Conservation (phyloP, 352 stramenopile genomes). For the Peronospora farinosa region DNA sequence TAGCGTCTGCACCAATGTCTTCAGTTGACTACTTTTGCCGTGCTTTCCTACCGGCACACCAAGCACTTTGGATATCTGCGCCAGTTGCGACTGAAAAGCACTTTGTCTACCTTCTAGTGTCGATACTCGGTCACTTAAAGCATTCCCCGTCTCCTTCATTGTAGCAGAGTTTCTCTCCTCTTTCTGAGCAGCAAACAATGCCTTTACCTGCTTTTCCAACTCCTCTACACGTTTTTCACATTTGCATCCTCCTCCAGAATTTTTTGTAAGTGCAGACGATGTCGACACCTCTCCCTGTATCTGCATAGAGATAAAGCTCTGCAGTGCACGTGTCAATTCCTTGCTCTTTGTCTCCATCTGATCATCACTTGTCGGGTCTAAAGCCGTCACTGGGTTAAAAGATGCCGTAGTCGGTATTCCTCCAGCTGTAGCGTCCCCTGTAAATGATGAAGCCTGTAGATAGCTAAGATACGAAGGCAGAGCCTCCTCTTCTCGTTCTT, state of each 20-base stretch:
- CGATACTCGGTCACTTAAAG: conserved; percentile 59
- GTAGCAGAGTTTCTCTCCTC: conserved; percentile 1
- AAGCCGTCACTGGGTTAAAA: conserved; percentile 1
- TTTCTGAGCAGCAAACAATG: conserved; percentile 18
- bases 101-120: conserved; percentile 71
- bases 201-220: conserved; percentile 50
- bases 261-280: neutral
- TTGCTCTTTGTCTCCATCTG: conserved; percentile 39
- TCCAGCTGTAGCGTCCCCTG: conserved; percentile 5
- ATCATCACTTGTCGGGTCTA: neutral
- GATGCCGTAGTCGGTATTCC: neutral
- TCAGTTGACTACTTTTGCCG: conserved; percentile 56
- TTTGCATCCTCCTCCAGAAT: conserved; percentile 17
- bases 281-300: conserved; percentile 25
- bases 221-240: conserved; percentile 53
- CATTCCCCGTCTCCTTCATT: conserved; percentile 14
- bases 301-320: conserved; percentile 48
- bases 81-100: conserved; percentile 75
- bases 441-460: conserved; percentile 33
- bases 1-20: conserved; percentile 65
- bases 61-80: conserved; percentile 69
- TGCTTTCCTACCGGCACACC: conserved; percentile 56
- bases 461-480: conserved; percentile 71
- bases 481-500: conserved; percentile 65
- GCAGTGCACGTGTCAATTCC: conserved; percentile 45